Evolutionary conservation across 371 early-diverging fungal species (phyloP).

Genomic region (Mucor circinelloides): DNA sequence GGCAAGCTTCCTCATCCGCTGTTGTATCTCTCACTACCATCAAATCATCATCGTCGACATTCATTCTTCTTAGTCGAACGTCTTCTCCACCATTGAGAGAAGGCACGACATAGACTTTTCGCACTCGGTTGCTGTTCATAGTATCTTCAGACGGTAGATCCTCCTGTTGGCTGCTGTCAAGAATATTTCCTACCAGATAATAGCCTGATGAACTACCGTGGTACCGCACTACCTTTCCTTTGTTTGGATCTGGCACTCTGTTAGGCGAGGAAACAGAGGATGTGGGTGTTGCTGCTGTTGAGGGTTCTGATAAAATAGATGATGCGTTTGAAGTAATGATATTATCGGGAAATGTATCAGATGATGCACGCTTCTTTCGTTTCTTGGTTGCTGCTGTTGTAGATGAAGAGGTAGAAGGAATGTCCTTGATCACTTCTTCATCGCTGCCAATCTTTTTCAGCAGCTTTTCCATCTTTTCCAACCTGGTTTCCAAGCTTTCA

Average conservation of each 20-base stretch:
- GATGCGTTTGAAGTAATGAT: not conserved
- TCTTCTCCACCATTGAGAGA: not conserved
- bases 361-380: not conserved
- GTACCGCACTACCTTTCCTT: conserved; percentile 34
- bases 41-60: conserved; percentile 39
- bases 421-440: not conserved
- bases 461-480: conserved; percentile 44
- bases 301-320: not conserved
- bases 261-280: not conserved
- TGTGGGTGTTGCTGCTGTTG: not conserved
- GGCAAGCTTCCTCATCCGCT: conserved; percentile 28
- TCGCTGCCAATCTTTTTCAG: conserved; percentile 23
- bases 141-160: not conserved
- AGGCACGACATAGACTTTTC: conserved; percentile 10
- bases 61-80: conserved; percentile 24
- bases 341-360: not conserved
- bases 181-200: conserved; percentile 40
- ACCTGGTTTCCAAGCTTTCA: conserved; percentile 39
- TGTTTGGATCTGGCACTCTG: not conserved
- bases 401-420: not conserved
- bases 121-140: not conserved
- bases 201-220: conserved; percentile 53
- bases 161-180: not conserved
- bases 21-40: conserved; percentile 40
- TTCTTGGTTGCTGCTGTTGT: not conserved